Evolutionary conservation across 371 early-diverging fungal genomes (phyloP).

Genomic region (Mortierella sp.): DNA sequence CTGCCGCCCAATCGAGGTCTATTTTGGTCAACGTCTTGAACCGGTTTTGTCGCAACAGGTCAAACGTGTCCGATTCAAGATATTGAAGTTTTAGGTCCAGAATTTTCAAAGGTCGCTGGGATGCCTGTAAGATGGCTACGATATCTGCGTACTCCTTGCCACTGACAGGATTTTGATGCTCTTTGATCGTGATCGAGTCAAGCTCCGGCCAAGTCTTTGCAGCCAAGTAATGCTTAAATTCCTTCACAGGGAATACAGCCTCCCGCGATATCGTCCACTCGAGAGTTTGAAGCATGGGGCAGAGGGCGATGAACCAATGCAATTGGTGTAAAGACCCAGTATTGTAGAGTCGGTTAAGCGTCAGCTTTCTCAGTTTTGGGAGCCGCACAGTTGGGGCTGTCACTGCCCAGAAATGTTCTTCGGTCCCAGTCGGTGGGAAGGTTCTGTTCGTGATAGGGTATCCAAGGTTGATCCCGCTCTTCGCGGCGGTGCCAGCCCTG

Average conservation of each 20-base stretch:
- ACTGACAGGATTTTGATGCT: background rate
- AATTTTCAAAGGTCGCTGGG: conserved; percentile 4
- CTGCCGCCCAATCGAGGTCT: background rate
- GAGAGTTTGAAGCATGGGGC: conserved; percentile 11
- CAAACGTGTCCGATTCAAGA: background rate
- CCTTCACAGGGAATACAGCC: background rate
- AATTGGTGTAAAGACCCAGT: background rate
- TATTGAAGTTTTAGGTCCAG: background rate
- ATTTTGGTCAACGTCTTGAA: background rate
- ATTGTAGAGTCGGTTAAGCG: background rate
- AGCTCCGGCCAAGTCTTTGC: conserved; percentile 16
- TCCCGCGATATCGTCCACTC: background rate
- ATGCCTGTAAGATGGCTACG: background rate
- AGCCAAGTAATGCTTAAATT: conserved; percentile 1
- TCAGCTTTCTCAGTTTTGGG: conserved; percentile 12
- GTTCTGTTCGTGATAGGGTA: too few relatives aligned
- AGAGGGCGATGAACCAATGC: conserved; percentile 5
- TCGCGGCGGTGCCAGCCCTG: background rate
- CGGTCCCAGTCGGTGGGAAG: too few relatives aligned
- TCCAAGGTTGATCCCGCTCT: background rate
- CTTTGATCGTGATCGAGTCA: conserved; percentile 8
- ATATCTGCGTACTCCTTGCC: background rate
- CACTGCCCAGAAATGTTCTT: background rate
- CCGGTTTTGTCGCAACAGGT: background rate
- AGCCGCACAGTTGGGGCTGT: background rate